Base-by-base conservation (phyloP, 495 filamentous ascomycete genomes). In the Penicillium crystallinum region DNA sequence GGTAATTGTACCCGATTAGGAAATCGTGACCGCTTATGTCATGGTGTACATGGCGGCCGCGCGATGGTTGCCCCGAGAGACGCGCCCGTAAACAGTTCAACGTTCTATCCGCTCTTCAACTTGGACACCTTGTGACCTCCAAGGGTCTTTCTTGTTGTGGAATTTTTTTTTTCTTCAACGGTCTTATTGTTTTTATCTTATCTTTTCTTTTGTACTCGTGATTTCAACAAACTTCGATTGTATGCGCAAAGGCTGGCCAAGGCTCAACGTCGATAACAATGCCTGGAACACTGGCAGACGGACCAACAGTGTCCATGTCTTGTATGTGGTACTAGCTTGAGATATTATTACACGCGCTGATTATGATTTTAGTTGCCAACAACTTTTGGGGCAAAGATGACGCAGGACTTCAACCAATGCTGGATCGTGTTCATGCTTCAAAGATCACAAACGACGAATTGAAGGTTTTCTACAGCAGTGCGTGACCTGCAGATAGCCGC, bases 311-410 rank as follows among this genome's bases (percentile, higher is more conserved):
- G 57, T 74, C 81, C 29, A 68, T 85, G 57, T 87, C 82, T 45
- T 87, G 83, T 82, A 79, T 54, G 76, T 37, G 18, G 22, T n/a
- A 4, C 5, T 36, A 14, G 33, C 18, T 12, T 21, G 18, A 11
- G 19, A n/a, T 10, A 21, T 39, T 23, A 7, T 17, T 42, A 10
- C 27, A 37, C 4, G 9, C 23, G 23, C 58, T 68, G 53, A 70
- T 57, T 21, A 22, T 27, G 7, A 19, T 25, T 42, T 19, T 57
- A 96, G 90, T 97, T 71, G 91, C 95, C 62, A 97, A 97, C 74
- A 97, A 99, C 67, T 99, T 99, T 72, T 99, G 95, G 95, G 95
- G 95, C 54, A 97, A 92, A 77, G 91, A 99, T 68, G 95, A 99
- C 76, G 95, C 95, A 35, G 95, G 95, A 57, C 88, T 97, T 58